Base-by-base conservation (phyloP, 345 rosid species). In the Lepidium aucheri region DNA sequence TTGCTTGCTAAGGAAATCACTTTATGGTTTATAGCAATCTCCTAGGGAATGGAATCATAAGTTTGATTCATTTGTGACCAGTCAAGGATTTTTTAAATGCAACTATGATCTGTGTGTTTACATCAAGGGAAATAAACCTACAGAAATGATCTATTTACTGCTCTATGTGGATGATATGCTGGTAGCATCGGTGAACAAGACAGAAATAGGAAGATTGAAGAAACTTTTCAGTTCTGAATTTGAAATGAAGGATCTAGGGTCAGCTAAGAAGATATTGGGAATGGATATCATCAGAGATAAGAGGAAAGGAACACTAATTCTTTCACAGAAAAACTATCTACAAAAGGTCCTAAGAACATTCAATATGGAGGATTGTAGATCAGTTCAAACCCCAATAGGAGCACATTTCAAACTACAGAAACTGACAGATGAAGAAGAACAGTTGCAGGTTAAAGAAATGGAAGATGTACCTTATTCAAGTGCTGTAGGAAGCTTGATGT, bases 161-260 rank as follows among this genome's bases (percentile, higher is more conserved):
- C 24, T 32, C 0, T 53, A 53, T 3, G 58, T 53, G 0, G 33
- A 56, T 38, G 47, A 39, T 1, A 57, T 57, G 47, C 3, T 40
- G 2, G 12, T 57, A 4, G 36, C 22, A 0, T 12, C 35, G 0
- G 26, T 8, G 0, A 13, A 40, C 3, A 2, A 20, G 1, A 0
- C 0, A 1, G 35, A 57, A 8, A n/a, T 39, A 0, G 4, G 7
- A 0, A 7, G 3, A 1, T 0, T 39, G 0, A 38, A 56, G 4
- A 9, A 3, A 1, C 4, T 4, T 1, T 3, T 57, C 0, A 14
- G 22, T 4, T n/a, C 7, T 0, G 63, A 55, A 7, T 55, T 61
- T 61, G 53, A 61, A 2, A 44, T 61, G 54, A 61, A 61, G 2
- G 66, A 44, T 0, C 13, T 61, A 4, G 54, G 41, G 7, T 4